These are phyloP conservation scores for Vitis rupestris DNA, from an alignment of 164 flowering plant genomes.

Conservation along the genomic window DNA sequence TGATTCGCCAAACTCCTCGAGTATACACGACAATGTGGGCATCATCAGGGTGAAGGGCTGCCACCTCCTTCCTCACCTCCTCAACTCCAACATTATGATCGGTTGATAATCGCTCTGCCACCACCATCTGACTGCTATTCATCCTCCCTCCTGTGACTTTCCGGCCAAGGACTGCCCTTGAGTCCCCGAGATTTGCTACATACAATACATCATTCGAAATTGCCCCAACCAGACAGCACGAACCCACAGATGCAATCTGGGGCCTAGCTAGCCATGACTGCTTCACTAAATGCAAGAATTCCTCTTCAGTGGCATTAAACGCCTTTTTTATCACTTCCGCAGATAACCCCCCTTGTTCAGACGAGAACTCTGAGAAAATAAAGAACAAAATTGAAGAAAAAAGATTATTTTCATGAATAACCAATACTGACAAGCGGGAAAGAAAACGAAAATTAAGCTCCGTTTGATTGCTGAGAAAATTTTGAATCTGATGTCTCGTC, in stretches of 20 bases:
- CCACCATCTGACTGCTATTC: slow-evolving; percentile 17
- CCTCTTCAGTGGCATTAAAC: slow-evolving; percentile 47
- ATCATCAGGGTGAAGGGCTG: slow-evolving; percentile 60
- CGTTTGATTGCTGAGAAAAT: neutral
- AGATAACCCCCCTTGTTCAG: slow-evolving; percentile 51
- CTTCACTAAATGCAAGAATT: slow-evolving; percentile 41
- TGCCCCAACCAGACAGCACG: slow-evolving; percentile 53
- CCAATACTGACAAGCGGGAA: neutral
- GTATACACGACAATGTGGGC: slow-evolving; percentile 38
- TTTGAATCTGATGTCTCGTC: no score
- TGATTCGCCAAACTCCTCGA: slow-evolving; percentile 58
- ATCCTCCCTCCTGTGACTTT: slow-evolving; percentile 13
- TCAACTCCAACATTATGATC: slow-evolving; percentile 54
- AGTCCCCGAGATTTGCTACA: slow-evolving; percentile 58
- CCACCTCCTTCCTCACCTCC: slow-evolving; percentile 56
- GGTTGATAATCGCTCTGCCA: slow-evolving; percentile 46
- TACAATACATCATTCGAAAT: slow-evolving; percentile 34
- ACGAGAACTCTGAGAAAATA: slow-evolving; percentile 31
- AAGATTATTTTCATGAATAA: neutral
- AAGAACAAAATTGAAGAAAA: neutral
- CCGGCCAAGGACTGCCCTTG: slow-evolving; percentile 54
- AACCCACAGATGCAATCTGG: slow-evolving; percentile 50
- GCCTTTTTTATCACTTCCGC: slow-evolving; percentile 52
- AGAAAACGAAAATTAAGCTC: neutral
- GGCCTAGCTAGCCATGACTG: slow-evolving; percentile 33